Base-by-base conservation (phyloP, 2,329 filamentous ascomycete genomes). In the Calonectria montana region DNA sequence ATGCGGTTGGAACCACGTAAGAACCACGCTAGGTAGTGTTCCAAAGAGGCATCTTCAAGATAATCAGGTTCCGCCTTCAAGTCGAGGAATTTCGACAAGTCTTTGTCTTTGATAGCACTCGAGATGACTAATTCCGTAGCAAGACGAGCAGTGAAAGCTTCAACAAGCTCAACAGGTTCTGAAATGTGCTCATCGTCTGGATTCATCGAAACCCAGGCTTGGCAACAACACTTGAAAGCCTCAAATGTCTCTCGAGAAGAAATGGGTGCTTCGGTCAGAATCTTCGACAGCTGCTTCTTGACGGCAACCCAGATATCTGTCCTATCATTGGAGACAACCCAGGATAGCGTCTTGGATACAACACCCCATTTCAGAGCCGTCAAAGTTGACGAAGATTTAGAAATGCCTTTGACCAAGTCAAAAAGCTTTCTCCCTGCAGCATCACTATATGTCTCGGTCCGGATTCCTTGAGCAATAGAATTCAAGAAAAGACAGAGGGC, bases 401-500 rank as follows among this genome's bases (percentile, higher is more conserved):
- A 79, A 0, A 81, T 69, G 15, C 79, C 74, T 18, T 74, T 80
- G 1, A 83, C 76, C 5, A 84, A 73, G 9, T 84, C 80, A 27
- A 85, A 83, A 3, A 88, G 77, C 59, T 80, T 81, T 25, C 78
- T 81, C 7, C 83, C 84, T 2, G 85, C 78, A 3, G 82, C 82
- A 73, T 89, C 86, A 6, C 85, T 79, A 23, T 84, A 86, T 2
- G 84, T 80, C 55, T 88, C 85, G 16, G 80, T 81, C 3, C 75
- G 81, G 8, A 89, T 75, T 4, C 86, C 86, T 25, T 83, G 79
- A 0, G 84, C 82, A 39, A 89, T 80, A 2, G 84, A 82, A 55
- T 86, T 83, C 12, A 87, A 75, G 27, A 89, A 84, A 6, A 87
- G 77, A 25, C 86, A 84, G 6, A 83, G 78, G 0, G 86, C 82